Evolutionary conservation across 352 stramenopile genomes (phyloP), one percentile per base, ranked within the genome.

Genomic region (Phytophthora lateralis): DNA sequence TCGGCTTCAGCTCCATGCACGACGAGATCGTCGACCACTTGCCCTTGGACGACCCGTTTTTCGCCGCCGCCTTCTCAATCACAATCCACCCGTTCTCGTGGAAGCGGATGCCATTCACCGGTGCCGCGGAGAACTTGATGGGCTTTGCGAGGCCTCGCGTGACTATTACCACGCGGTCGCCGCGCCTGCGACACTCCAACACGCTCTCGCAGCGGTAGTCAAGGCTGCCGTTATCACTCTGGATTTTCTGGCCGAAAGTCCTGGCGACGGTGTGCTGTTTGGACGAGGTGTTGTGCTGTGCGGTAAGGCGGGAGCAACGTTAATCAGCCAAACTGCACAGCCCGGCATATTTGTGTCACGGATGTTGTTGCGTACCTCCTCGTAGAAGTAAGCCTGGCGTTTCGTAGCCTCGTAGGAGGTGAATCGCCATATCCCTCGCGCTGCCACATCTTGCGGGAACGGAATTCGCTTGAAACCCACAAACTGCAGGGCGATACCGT

Each of bases 51-150:
- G 49, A 34, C 8, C 41, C 55, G 30, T 66, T 59, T 21, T 38
- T 24, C 3, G 63, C 42, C 2, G 60, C 34, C 20, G 46, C 63
- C 43, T 63, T 65, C 42, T 75, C 65, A 11, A 83, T 55, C n/a
- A 83, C 51, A 15, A 78, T 34, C 66, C 72, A 88, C 5, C 72
- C 74, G 38, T 70, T 66, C 55, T 83, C 73, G 7, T 76, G 58
- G 45, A 88, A 79, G 15, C 68, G 52, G 32, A 82, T 65, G 38
- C 72, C 74, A 1, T 75, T 66, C 38, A 85, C 59, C 0, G 68
- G 71, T 14, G 57, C 64, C 11, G 71, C 74, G 0, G 60, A 75
- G 50, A 85, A 78, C 51, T 72, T 71, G 21, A 80, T 66, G 0
- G 76, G 74, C 24, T 82, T 78, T 24, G 82, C 55, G 9, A 75